Evolutionary conservation across 768 basidiomycete species (phyloP), one percentile per base, ranked within the genome.

Genomic region (Chlorophyllum brunneum): DNA sequence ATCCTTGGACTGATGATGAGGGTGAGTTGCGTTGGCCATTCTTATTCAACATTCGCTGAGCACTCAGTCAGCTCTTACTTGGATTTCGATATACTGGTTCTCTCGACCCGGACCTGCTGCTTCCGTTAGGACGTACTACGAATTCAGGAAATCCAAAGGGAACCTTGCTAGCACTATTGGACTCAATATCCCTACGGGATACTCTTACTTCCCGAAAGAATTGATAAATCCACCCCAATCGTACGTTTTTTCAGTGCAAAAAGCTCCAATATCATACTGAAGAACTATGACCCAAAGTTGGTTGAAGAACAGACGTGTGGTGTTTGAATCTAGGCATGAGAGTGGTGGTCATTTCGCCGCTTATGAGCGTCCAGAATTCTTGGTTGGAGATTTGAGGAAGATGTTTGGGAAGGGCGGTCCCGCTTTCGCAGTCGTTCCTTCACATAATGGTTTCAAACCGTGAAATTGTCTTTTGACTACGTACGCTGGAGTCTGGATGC

Each of bases 341-440:
- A 60, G 60, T 5, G 82, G 83, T 4, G 82, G 83, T 1, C 83
- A 84, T 61, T 84, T 85, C 59, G 77, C 81, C 8, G 73, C 82
- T 0, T 60, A 74, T 54, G 82, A 84, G 56, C 63, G 58, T 37
- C 81, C 83, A 0, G 66, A 73, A 3, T 63, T 63, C 2, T 67
- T 85, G 13, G 81, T 69, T 0, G 68, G 57, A 1, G 83, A 82
- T 57, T 43, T 85, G 41, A 65, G 76, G 26, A 74, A 68, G 57
- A 83, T 83, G 80, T 84, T 82, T 62, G 75, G 74, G 31, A 75
- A 68, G 51, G 75, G 69, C 8, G 77, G 80, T 0, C 71, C 72
- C 29, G 78, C 78, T 2, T 77, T 70, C 54, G 71, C 71, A 2
- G 74, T 79, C 13, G 75, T 82, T 6, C 51, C 66, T 1, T 76